Percentiles rank a stretch among this genome's conserved stretches.
Evolutionary conservation across 202 grass and related monocot genomes (phyloP).

Genomic region (Bolboschoenoplectus hybrid): DNA sequence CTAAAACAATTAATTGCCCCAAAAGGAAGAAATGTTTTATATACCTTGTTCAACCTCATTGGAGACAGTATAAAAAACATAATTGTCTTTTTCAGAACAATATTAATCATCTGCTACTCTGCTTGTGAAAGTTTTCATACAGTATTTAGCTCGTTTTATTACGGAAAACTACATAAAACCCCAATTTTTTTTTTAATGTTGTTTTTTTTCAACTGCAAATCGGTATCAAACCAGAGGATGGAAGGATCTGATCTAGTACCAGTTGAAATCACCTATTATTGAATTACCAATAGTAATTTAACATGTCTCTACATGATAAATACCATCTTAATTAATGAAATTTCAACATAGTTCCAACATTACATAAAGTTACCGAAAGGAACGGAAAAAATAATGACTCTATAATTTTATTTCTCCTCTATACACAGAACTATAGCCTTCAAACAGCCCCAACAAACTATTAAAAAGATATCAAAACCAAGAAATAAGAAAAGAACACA

Average conservation of each 20-base stretch:
- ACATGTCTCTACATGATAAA: constrained; percentile 12
- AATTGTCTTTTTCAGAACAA: background rate
- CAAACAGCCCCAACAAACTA: constrained; percentile 21
- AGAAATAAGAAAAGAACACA: background rate
- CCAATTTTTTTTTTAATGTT: background rate
- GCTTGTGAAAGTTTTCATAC: background rate
- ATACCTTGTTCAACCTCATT: background rate
- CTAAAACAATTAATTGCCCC: background rate
- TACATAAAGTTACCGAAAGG: constrained; percentile 28
- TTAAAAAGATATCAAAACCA: constrained; percentile 11
- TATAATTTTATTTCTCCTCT: background rate
- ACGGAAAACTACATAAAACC: background rate
- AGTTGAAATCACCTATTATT: constrained; percentile 8
- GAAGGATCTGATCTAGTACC: background rate
- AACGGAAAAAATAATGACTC: background rate
- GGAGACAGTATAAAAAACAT: background rate
- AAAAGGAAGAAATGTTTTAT: background rate
- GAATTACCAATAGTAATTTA: background rate
- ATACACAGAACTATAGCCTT: constrained; percentile 22
- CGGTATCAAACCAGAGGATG: background rate
- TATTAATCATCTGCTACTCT: background rate
- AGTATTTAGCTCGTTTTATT: background rate
- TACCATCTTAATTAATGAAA: constrained; percentile 9
- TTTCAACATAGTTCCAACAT: constrained; percentile 23
- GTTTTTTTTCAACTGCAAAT: background rate